These are phyloP conservation scores for Scutellaria baicalensis DNA, from an alignment of 257 asterid genomes.

Conservation along the genomic window DNA sequence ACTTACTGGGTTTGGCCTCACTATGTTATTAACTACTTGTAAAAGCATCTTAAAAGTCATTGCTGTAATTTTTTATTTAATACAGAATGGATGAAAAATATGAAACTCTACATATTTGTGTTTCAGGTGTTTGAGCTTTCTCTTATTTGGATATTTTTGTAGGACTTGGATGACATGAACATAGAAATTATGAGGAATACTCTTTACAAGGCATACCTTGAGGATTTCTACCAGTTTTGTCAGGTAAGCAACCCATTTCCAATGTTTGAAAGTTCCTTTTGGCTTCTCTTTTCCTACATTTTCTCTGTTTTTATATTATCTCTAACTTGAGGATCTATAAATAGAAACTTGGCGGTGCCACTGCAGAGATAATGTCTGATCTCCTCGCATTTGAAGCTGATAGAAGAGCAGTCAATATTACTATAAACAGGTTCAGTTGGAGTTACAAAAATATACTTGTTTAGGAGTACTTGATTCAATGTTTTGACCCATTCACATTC, in stretches of 20 bases:
- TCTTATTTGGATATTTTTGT: constrained; percentile 9
- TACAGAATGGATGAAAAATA: background rate
- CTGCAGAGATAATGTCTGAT: constrained; percentile 91
- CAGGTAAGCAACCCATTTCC: constrained; percentile 35
- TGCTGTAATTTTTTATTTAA: background rate
- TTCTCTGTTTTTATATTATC: background rate
- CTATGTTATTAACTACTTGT: background rate
- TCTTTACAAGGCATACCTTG: constrained; percentile 90
- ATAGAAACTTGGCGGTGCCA: constrained; percentile 93
- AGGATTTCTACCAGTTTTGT: constrained; percentile 83
- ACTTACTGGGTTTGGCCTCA: background rate
- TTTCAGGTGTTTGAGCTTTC: background rate
- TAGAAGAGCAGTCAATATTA: constrained; percentile 90
- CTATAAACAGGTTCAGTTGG: constrained; percentile 61
- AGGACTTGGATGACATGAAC: constrained; percentile 98
- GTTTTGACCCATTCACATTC: background rate
- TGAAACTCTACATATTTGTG: background rate
- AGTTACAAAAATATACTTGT: background rate
- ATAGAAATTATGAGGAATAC: constrained; percentile 95
- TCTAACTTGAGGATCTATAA: constrained; percentile 13
- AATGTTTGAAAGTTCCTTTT: background rate
- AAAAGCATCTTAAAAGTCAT: background rate
- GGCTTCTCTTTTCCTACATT: background rate
- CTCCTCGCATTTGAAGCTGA: constrained; percentile 91
- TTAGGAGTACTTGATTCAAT: background rate